A percentile compares a stretch with the other conserved stretches of the same genome.
These are phyloP conservation scores for Casuarina glauca DNA, from an alignment of 306 rosid genomes.

Conservation along the genomic window DNA sequence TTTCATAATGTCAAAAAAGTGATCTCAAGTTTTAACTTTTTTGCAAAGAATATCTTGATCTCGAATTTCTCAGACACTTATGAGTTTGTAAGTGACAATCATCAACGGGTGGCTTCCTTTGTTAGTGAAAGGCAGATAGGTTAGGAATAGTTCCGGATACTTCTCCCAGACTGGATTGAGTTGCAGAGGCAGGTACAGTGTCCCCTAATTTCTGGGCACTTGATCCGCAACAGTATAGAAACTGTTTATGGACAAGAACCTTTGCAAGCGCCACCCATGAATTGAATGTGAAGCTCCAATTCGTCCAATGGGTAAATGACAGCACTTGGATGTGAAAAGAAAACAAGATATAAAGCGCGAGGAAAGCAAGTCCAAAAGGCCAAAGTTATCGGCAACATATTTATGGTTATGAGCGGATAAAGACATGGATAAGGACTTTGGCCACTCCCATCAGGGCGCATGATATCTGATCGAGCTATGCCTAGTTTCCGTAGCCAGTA, in stretches of 20 bases:
- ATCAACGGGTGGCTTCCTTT: neutral
- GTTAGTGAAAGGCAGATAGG: neutral
- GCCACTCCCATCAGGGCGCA: slow-evolving; percentile 33
- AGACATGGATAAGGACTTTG: slow-evolving; percentile 34
- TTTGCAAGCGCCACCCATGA: slow-evolving; percentile 18
- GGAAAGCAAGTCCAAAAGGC: slow-evolving; percentile 40
- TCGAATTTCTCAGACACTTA: too few relatives aligned
- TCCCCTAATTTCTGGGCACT: slow-evolving; percentile 51
- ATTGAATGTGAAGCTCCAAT: slow-evolving; percentile 34
- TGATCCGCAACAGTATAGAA: slow-evolving; percentile 54
- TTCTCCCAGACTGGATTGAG: slow-evolving; percentile 33
- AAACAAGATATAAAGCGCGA: slow-evolving; percentile 6
- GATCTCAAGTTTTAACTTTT: too few relatives aligned
- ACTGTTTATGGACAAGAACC: slow-evolving; percentile 45
- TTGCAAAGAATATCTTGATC: too few relatives aligned
- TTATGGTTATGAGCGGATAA: slow-evolving; percentile 24
- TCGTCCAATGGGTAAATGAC: slow-evolving; percentile 18
- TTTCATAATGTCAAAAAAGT: too few relatives aligned
- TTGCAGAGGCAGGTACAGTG: slow-evolving; percentile 41
- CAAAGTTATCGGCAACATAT: slow-evolving; percentile 44
- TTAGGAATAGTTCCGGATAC: slow-evolving; percentile 29
- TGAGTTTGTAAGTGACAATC: neutral
- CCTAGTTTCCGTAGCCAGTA: neutral
- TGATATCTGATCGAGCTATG: slow-evolving; percentile 27
- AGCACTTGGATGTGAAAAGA: slow-evolving; percentile 37